Percentiles rank a stretch among this genome's conserved stretches.
Conservation (phyloP, 345 rosid species). For the Cardamine resedifolia region DNA sequence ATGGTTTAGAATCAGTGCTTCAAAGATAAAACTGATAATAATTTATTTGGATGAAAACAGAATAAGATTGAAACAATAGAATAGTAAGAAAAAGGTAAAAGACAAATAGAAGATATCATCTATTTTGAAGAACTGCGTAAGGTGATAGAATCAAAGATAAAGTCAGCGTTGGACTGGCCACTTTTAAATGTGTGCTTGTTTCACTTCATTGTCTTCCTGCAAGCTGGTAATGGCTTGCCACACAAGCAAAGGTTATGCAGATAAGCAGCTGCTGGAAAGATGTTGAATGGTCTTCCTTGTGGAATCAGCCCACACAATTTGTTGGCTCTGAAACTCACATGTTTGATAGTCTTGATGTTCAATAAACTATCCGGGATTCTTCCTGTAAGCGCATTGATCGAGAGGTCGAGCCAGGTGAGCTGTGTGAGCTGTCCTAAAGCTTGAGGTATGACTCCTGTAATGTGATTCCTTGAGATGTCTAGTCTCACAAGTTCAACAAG, state of each 20-base stretch:
- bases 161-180: slow-evolving; percentile 78
- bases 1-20: background rate
- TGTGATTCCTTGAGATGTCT: slow-evolving; percentile 71
- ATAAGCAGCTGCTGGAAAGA: slow-evolving; percentile 79
- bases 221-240: slow-evolving; percentile 84
- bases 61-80: slow-evolving; percentile 31
- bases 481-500: slow-evolving; percentile 60
- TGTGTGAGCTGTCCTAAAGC: slow-evolving; percentile 52
- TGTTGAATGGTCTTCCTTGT: slow-evolving; percentile 79
- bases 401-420: slow-evolving; percentile 83
- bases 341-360: slow-evolving; percentile 50
- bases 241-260: slow-evolving; percentile 90
- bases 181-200: slow-evolving; percentile 12
- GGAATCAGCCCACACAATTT: slow-evolving; percentile 91
- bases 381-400: slow-evolving; percentile 66
- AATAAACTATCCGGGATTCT: slow-evolving; percentile 68
- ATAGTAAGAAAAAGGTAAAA: slow-evolving; percentile 2
- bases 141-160: slow-evolving; percentile 36
- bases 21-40: background rate
- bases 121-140: slow-evolving; percentile 35
- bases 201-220: slow-evolving; percentile 48
- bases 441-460: slow-evolving; percentile 69
- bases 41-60: slow-evolving; percentile 25
- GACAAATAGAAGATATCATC: slow-evolving; percentile 36
- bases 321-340: slow-evolving; percentile 86